A percentile compares a stretch with the other conserved stretches of the same genome.
These are phyloP conservation scores for Carnegiea gigantea DNA, from an alignment of 179 eudicot genomes.

Conservation along the genomic window DNA sequence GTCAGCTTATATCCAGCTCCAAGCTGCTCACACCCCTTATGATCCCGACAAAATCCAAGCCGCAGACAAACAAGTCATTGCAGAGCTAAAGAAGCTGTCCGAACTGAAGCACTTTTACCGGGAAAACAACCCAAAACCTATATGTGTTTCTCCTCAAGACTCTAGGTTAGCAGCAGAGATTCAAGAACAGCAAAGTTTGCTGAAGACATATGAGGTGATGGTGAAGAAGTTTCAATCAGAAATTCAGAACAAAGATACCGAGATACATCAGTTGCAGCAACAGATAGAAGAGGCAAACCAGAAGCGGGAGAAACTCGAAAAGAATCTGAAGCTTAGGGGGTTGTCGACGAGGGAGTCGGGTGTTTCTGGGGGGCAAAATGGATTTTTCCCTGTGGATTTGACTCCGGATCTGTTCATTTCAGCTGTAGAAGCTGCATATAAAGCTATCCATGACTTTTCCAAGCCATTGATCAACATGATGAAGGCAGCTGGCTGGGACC, in stretches of 20 bases:
- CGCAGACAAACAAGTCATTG: constrained; percentile 83
- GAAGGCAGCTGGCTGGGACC: constrained; percentile 98
- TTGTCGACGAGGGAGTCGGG: constrained; percentile 70
- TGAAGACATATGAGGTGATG: constrained; percentile 93
- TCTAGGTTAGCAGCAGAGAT: constrained; percentile 94
- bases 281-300: constrained; percentile 78
- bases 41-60: constrained; percentile 96
- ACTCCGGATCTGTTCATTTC: constrained; percentile 75
- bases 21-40: constrained; percentile 91
- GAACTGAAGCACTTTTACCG: constrained; percentile 90
- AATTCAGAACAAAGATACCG: constrained; percentile 87
- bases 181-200: constrained; percentile 88
- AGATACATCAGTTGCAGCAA: constrained; percentile 75
- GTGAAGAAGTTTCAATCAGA: constrained; percentile 91
- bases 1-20: constrained; percentile 85
- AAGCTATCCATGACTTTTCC: constrained; percentile 90
- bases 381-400: constrained; percentile 49
- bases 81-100: constrained; percentile 80
- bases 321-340: constrained; percentile 88
- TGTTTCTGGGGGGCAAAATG: constrained; percentile 46
- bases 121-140: constrained; percentile 79
- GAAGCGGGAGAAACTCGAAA: constrained; percentile 75
- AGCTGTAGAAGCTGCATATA: constrained; percentile 67
- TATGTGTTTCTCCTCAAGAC: constrained; percentile 76
- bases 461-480: constrained; percentile 96